Evolutionary conservation across 2,329 filamentous ascomycete species (phyloP).

Genomic region (Exophiala mesophila): DNA sequence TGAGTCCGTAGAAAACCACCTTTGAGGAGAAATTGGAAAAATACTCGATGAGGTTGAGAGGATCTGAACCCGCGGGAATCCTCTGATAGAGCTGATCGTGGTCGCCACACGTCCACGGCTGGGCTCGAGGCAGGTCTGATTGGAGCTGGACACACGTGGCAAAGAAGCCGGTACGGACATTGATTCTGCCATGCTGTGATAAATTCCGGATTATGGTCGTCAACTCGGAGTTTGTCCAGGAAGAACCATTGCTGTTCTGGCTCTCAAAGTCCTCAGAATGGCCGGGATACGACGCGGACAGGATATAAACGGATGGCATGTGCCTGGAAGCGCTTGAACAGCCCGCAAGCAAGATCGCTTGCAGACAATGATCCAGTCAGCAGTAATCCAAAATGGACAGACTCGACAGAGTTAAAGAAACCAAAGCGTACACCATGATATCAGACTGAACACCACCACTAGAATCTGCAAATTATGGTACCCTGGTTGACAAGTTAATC

Average conservation of each 20-base stretch:
- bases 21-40: not conserved
- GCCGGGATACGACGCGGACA: not conserved
- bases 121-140: not conserved
- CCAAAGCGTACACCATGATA: too few species aligned
- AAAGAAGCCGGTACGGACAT: not conserved
- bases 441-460: too few species aligned
- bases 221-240: not conserved
- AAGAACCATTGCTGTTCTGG: not conserved
- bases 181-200: not conserved
- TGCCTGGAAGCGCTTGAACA: too few species aligned
- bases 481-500: too few species aligned
- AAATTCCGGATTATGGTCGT: not conserved
- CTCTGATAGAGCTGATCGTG: not conserved
- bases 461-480: too few species aligned
- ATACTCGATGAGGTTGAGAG: not conserved
- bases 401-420: too few species aligned
- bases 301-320: not conserved
- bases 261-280: not conserved
- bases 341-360: too few species aligned
- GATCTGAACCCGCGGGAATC: not conserved
- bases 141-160: not conserved
- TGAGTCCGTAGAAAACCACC: not conserved
- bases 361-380: too few species aligned
- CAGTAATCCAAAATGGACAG: too few species aligned
- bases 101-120: not conserved